A percentile compares a stretch with the other conserved stretches of the same genome.
Conservation (phyloP, 495 filamentous ascomycete genomes). For the Penicillium pancosmium region DNA sequence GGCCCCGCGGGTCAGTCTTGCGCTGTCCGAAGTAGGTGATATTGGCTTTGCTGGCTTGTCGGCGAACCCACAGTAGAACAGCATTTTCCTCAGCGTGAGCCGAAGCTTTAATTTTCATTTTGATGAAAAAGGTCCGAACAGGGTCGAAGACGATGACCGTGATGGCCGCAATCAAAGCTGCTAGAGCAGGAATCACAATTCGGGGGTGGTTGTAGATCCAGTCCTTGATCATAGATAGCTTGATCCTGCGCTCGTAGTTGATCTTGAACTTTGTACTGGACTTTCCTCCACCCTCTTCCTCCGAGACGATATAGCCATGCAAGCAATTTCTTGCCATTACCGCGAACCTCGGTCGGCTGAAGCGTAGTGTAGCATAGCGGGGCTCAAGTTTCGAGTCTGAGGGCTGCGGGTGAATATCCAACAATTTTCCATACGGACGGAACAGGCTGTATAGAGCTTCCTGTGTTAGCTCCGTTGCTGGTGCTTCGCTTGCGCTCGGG, state of each 20-base stretch:
- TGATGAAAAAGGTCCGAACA: conserved; percentile 88
- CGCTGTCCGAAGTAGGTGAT: conserved; percentile 61
- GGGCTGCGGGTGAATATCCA: conserved; percentile 76
- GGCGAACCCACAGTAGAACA: conserved; percentile 78
- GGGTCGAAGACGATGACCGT: conserved; percentile 94
- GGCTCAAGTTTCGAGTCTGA: conserved; percentile 82
- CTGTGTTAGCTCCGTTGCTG: conserved; percentile 77
- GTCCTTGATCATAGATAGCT: conserved; percentile 76
- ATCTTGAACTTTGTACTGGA: conserved; percentile 73
- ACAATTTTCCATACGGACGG: conserved; percentile 83
- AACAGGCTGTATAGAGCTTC: conserved; percentile 89
- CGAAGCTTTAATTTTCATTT: conserved; percentile 76
- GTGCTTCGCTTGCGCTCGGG: conserved; percentile 61
- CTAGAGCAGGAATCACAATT: conserved; percentile 80
- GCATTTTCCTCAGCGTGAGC: conserved; percentile 72
- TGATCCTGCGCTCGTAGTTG: conserved; percentile 77
- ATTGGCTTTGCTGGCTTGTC: conserved; percentile 68
- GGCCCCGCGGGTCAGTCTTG: conserved; percentile 63
- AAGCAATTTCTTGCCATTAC: conserved; percentile 92
- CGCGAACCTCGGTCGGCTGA: conserved; percentile 65
- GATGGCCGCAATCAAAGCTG: conserved; percentile 77
- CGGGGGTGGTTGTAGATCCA: conserved; percentile 90
- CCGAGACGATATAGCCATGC: conserved; percentile 75
- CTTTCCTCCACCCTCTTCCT: conserved; percentile 70
- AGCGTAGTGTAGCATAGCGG: conserved; percentile 78